These are phyloP conservation scores for Alternaria arbusti DNA, from an alignment of 2,329 filamentous ascomycete genomes.

Conservation along the genomic window DNA sequence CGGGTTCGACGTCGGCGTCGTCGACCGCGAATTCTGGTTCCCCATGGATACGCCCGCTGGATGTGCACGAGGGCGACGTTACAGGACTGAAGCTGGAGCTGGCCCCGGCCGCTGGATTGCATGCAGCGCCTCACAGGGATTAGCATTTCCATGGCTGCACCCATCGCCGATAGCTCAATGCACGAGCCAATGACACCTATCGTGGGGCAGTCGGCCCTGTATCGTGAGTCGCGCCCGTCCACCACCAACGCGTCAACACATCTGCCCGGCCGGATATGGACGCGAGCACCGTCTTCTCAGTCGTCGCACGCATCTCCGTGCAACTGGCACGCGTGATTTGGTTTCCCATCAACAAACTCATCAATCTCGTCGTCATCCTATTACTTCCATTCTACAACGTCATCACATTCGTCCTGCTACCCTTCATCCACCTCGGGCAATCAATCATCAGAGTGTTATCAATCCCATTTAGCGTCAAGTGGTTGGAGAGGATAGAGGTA, in stretches of 20 bases:
- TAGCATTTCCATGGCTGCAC: slow-evolving; percentile 21
- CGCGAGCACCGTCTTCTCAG: slow-evolving; percentile 34
- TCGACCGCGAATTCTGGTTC: slow-evolving; percentile 42
- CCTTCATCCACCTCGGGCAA: slow-evolving; percentile 56
- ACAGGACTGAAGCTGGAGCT: slow-evolving; percentile 14
- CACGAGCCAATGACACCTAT: slow-evolving; percentile 22
- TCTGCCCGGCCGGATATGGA: slow-evolving; percentile 25
- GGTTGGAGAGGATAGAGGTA: slow-evolving; percentile 65
- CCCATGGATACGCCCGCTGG: slow-evolving; percentile 32
- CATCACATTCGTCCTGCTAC: slow-evolving; percentile 58
- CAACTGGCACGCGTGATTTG: slow-evolving; percentile 39
- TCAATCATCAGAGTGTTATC: slow-evolving; percentile 51
- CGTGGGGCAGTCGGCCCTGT: slow-evolving; percentile 7
- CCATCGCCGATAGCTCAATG: slow-evolving; percentile 24
- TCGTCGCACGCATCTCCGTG: slow-evolving; percentile 17
- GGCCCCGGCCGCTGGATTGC: slow-evolving; percentile 19
- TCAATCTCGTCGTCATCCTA: slow-evolving; percentile 49
- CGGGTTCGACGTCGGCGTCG: slow-evolving; percentile 29
- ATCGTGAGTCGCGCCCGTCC: neutral
- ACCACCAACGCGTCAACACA: neutral
- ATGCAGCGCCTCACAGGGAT: slow-evolving; percentile 32
- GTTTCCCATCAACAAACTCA: slow-evolving; percentile 49
- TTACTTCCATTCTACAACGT: slow-evolving; percentile 56
- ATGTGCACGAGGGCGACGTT: slow-evolving; percentile 2
- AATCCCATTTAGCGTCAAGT: slow-evolving; percentile 54